phyloP scores from a whole-genome alignment of 306 rosid genomes.

The Vachellia collinsii region DNA sequence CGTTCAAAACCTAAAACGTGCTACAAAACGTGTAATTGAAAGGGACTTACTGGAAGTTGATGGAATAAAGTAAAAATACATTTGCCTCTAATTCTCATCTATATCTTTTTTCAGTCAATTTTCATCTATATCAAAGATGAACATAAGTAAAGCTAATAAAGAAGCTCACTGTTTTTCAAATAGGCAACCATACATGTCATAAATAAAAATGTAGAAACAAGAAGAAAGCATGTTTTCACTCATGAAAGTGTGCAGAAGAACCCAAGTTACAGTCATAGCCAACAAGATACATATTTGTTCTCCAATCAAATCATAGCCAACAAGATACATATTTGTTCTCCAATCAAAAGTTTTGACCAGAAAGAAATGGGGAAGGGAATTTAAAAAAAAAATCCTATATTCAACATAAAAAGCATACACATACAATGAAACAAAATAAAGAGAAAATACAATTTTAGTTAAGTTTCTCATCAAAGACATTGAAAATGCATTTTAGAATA shows the following conservation, averaged over 20 bases:
- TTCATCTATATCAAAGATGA: too few species aligned
- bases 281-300: not conserved
- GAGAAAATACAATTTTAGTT: too few species aligned
- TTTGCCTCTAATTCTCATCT: not conserved
- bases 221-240: slow-evolving; percentile 24
- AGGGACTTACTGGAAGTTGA: slow-evolving; percentile 21
- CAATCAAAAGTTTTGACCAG: slow-evolving; percentile 15
- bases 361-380: slow-evolving; percentile 1
- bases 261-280: slow-evolving; percentile 9
- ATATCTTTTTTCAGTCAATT: not conserved
- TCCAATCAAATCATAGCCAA: not conserved
- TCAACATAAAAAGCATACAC: slow-evolving; percentile 2
- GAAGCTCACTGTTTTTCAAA: too few species aligned
- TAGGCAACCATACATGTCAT: too few species aligned
- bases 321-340: slow-evolving; percentile 17
- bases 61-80: not conserved
- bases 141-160: too few species aligned
- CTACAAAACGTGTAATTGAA: slow-evolving; percentile 11
- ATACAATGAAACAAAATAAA: not conserved
- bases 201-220: not conserved
- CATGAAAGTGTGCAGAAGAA: slow-evolving; percentile 19
- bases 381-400: not conserved
- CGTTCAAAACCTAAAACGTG: slow-evolving; percentile 13
- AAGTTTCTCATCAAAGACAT: too few species aligned
- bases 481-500: too few species aligned